Evolutionary conservation across 352 stramenopile species (phyloP).

Genomic region (Globisporangium acanthophoron): DNA sequence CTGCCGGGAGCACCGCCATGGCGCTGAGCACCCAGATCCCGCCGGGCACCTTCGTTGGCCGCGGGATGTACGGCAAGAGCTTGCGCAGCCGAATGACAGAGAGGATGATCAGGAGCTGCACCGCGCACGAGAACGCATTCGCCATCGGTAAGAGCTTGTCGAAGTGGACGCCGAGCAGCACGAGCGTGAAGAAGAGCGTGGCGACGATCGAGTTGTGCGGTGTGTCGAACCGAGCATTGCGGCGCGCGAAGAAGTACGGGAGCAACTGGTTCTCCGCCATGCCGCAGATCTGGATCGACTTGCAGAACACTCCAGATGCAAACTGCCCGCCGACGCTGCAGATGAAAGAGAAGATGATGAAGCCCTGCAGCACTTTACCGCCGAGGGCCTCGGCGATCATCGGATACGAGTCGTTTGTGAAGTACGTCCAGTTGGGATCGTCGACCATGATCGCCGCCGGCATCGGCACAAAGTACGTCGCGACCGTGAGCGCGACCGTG

Average conservation of each 20-base stretch:
- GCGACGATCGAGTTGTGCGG: conserved; percentile 37
- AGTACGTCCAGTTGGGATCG: conserved; percentile 19
- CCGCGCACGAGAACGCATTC: conserved; percentile 86
- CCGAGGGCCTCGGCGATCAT: conserved; percentile 60
- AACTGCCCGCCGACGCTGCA: conserved; percentile 81
- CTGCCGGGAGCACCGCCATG: conserved; percentile 17
- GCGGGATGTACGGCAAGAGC: conserved; percentile 51
- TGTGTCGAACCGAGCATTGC: conserved; percentile 27
- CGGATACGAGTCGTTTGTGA: conserved; percentile 50
- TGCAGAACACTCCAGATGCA: conserved; percentile 75
- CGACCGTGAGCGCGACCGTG: conserved; percentile 62
- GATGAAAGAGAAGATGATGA: conserved; percentile 62
- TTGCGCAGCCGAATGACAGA: conserved; percentile 86
- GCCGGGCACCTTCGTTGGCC: conserved; percentile 38
- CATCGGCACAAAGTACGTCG: conserved; percentile 88
- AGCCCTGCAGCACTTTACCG: conserved; percentile 29
- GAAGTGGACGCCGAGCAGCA: conserved; percentile 39
- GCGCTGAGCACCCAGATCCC: conserved; percentile 15
- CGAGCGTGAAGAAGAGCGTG: conserved; percentile 28
- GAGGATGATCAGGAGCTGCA: conserved; percentile 84
- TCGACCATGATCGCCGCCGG: conserved; percentile 66
- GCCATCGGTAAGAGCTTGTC: conserved; percentile 73
- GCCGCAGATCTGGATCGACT: conserved; percentile 69
- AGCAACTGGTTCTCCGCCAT: conserved; percentile 73
- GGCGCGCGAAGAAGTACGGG: conserved; percentile 56